Evolutionary conservation across 352 stramenopile genomes (phyloP), one percentile per base, ranked within the genome.

Genomic region (Globisporangium paddicum): DNA sequence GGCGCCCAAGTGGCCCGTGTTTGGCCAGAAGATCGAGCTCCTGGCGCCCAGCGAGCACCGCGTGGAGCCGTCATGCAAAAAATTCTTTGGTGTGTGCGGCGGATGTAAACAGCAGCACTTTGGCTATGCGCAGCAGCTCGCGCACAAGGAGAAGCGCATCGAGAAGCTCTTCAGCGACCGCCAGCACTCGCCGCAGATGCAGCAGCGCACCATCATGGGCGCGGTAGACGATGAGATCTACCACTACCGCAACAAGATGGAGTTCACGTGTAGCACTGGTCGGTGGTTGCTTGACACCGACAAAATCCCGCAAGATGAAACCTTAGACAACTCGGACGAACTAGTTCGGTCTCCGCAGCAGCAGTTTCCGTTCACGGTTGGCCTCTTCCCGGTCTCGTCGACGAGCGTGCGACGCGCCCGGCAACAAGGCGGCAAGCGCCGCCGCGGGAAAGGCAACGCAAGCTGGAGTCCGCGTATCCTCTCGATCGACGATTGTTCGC

Each of bases 221-320:
- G 21, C 11, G 9, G 25, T 13, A 57, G 4, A 21, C 51, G 16
- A 8, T 21, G 57, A 38, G 3, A 45, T 73, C 10, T 83, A 79
- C 46, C 56, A 75, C 37, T 93, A 93, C 62, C 78, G 82, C 55
- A 93, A 90, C 71, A 93, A 93, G 60, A 90, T 88, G 71, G 82
- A 93, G 62, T 93, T 93, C 57, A 90, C 82, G 8, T 90, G 80
- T 55, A 90, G 77, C 57, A 82, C 80, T 3, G 77, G 77, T n/a
- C 78, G 80, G 0, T 90, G 82, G 82, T 58, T 89, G 23, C 59
- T 89, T 25, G 60, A 75, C 4, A 67, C 58, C 16, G 79, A 91
- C 61, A 74, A 74, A 34, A 5, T 26, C 13, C 40, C 34, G 11
- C 45, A 65, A 16, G 35, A 59, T 6, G 44, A 23, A 5, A 21